phyloP scores from a whole-genome alignment of 495 filamentous ascomycete genomes.

The Copromyces sp. region DNA sequence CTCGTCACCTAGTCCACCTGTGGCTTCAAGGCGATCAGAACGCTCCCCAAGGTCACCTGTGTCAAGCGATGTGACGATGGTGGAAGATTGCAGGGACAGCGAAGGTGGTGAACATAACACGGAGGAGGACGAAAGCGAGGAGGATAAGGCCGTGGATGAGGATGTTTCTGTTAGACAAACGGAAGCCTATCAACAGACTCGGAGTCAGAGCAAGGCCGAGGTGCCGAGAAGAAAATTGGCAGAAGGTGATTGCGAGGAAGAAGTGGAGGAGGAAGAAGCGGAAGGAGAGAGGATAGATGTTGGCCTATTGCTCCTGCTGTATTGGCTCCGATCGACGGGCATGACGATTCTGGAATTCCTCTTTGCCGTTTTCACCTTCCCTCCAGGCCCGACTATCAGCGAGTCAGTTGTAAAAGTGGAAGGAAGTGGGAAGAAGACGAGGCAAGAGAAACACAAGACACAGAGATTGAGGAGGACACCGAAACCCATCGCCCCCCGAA shows the following conservation, averaged over 20 bases:
- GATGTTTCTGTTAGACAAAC: not conserved
- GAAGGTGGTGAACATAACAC: not conserved
- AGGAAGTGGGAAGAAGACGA: not conserved
- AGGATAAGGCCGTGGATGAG: not conserved
- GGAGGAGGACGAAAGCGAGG: not conserved
- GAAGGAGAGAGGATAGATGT: not conserved
- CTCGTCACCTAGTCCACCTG: not conserved
- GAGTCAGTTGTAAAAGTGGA: not conserved
- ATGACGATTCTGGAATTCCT: not conserved
- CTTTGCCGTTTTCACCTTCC: not conserved
- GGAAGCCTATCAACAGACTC: not conserved
- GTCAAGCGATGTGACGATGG: not conserved
- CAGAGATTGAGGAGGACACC: not conserved
- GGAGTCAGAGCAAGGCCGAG: not conserved
- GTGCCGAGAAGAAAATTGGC: not conserved
- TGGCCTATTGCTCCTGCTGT: not conserved
- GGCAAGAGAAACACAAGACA: not conserved
- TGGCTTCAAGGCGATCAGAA: not conserved
- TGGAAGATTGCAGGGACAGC: not conserved
- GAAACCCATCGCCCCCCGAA: not conserved
- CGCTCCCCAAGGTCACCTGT: not conserved
- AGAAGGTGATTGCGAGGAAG: not conserved
- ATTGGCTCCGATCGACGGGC: not conserved
- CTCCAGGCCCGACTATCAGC: not conserved
- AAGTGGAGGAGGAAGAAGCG: not conserved